Base-by-base conservation (phyloP, 345 rosid genomes). In the Pistacia vera region DNA sequence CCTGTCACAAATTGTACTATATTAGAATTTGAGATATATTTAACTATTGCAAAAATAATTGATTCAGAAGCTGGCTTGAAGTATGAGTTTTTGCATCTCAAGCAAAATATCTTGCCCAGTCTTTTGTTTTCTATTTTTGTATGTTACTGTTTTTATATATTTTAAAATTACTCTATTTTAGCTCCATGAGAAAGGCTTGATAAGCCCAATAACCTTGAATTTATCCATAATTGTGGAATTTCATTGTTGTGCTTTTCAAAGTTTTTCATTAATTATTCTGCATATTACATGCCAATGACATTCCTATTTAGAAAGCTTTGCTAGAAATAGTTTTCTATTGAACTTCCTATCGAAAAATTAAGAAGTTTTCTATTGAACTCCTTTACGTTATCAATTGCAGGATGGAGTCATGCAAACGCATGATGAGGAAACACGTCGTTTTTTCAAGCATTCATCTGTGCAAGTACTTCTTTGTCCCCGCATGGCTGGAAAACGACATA, bases 351-450 rank as follows among this genome's bases (percentile, higher is more conserved):
- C 8, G 1, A 41, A 41, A 41, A 41, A 41, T 41, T 41, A 41
- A 41, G 6, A 41, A 7, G 46, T 41, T 41, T 41, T 41, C 46
- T 41, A 5, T 7, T 41, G 46, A 41, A 41, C 46, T 41, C 46
- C 22, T 52, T 59, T 18, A n/a, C 65, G 65, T 78, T 78, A 46
- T 66, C 62, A 62, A 28, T 74, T 83, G 81, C 87, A 95, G 99
- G 98, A 93, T 87, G 99, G 99, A 48, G 74, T 90, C 64, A 95
- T 95, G 99, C 84, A 69, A 70, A 95, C 99, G n/a, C 99, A 95
- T 78, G 99, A 95, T 72, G 99, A 95, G 86, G 99, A 95, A 87
- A 95, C 97, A 68, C 97, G 98, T 25, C 89, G 90, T 13, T 93
- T 86, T 85, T 95, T 95, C 85, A 95, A 95, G 82, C 88, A 88